phyloP scores from a whole-genome alignment of 1,139 yeast genomes.

The Barnettozyma hawaiiensis region DNA sequence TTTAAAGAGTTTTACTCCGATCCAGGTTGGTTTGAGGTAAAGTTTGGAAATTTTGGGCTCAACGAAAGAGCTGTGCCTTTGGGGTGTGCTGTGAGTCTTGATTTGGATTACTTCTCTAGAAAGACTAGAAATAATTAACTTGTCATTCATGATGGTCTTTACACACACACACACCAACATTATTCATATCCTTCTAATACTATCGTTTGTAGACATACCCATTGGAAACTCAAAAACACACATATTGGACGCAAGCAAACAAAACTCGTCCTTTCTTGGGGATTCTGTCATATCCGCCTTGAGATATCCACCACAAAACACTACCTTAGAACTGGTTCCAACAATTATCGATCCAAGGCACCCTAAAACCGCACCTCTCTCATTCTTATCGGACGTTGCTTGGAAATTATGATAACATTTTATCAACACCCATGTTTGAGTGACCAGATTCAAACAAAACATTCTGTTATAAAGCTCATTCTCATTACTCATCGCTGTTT shows the following conservation, averaged over 20 bases:
- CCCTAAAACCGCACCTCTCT: constrained; percentile 5
- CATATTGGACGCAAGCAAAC: constrained; percentile 7
- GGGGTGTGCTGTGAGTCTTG: constrained; percentile 86
- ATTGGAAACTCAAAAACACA: constrained; percentile 14
- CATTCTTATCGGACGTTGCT: constrained; percentile 1
- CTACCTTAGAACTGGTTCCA: constrained; percentile 13
- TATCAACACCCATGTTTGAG: constrained; percentile 16
- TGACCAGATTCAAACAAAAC: constrained; percentile 15
- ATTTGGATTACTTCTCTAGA: constrained; percentile 79
- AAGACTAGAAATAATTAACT: constrained; percentile 13
- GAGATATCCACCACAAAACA: constrained; percentile 12
- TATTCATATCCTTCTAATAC: constrained; percentile 1
- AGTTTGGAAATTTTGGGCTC: constrained; percentile 68
- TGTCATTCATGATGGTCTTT: neutral
- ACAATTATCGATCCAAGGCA: constrained; percentile 11
- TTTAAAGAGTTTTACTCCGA: constrained; percentile 92
- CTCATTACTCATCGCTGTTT: constrained; percentile 2
- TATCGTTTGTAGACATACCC: constrained; percentile 8
- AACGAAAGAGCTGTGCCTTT: constrained; percentile 83
- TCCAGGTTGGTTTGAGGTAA: constrained; percentile 81
- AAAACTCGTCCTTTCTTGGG: neutral
- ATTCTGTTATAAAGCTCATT: constrained; percentile 8
- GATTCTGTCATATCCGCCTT: neutral
- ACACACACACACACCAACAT: neutral
- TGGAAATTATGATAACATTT: constrained; percentile 16